Evolutionary conservation across 768 basidiomycete genomes (phyloP), one percentile per base, ranked within the genome.

Genomic region (Psilocybe cubensis): DNA sequence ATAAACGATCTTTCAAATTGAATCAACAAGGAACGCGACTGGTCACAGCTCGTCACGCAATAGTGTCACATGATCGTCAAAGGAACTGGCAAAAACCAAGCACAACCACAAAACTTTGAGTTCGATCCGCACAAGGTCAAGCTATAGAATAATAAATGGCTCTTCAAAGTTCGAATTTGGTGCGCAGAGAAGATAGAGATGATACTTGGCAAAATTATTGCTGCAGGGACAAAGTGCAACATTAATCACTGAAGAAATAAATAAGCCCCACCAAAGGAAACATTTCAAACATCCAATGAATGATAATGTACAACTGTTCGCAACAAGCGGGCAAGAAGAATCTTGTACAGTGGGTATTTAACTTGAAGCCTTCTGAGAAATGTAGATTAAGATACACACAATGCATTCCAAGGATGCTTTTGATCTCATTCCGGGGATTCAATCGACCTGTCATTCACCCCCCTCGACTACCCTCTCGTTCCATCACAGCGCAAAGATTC

Each of bases 11-110:
- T 44, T 49, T 38, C 33, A 38, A 42, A n/a, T 48, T 48, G 27
- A 35, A 52, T 57, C 56, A 57, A 61, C 50, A 56, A 52, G 31
- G 46, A 53, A 62, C 60, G 60, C 60, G 60, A 45, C 56, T 28
- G 10, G 56, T 57, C 49, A 57, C 49, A 17, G 4, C 8, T 14
- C n/a, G 5, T 50, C 23, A 21, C 33, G 31, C 43, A 44, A 11
- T 17, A 4, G 18, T 25, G 35, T 52, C 50, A 52, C 50, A 24
- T 28, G 46, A 10, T 14, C 14, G 10, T 6, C 11, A 44, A 45
- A 9, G n/a, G 14, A 47, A 31, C 18, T 45, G 43, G 18, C 43
- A 45, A 17, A 5, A 1, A 45, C 24, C 33, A 35, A 8, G 8
- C 33, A 9, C 33, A 9, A 35, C 17, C 33, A 35, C 33, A n/a